Evolutionary conservation across 2,329 filamentous ascomycete genomes (phyloP), one percentile per base, ranked within the genome.

Genomic region (Tolypocladium ophioglossoides): DNA sequence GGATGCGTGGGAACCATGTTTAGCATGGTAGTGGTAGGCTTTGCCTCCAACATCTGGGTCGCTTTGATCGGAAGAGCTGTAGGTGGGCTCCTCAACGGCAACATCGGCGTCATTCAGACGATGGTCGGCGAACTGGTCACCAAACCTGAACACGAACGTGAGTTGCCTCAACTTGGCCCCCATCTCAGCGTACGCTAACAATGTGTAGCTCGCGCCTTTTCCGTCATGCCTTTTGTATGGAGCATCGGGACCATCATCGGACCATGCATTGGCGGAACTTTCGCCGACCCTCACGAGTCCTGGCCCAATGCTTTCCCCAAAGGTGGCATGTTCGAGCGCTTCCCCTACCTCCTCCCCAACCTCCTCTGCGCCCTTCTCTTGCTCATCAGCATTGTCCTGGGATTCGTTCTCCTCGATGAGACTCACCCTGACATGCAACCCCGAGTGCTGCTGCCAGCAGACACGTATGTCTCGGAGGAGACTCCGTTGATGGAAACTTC

Each of bases 201-300:
- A 41, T 52, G 37, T 4, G 57, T 62, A 89, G 87, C 90, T 55
- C 83, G 86, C 57, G 91, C 91, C 32, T 96, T 91, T 68, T 84
- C 90, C 2, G 82, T 96, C 47, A 95, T 96, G 89, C 91, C 91
- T 0, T 96, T 96, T 65, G 87, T 96, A 9, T 96, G 91, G 91
- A 86, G 82, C 49, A 85, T 96, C 52, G 91, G 91, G 27, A 95
- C 89, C 11, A 95, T 96, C 59, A 78, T 95, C 52, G 91, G 91
- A 0, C 88, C 91, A 58, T 88, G 87, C 7, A 90, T 96, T 59
- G 92, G 92, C 56, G 92, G 92, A 37, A 82, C 86, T 54, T 90
- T 96, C 67, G 87, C 91, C 56, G 84, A 89, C 60, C 91, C 92
- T 30, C 80, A 84, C 57, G 74, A 81, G 38, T 84, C 84, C 22